Percentiles rank a stretch among this genome's conserved stretches.
These are phyloP conservation scores for Miscanthus sacchariflorus DNA, from an alignment of 202 grass and related monocot genomes.

Conservation along the genomic window DNA sequence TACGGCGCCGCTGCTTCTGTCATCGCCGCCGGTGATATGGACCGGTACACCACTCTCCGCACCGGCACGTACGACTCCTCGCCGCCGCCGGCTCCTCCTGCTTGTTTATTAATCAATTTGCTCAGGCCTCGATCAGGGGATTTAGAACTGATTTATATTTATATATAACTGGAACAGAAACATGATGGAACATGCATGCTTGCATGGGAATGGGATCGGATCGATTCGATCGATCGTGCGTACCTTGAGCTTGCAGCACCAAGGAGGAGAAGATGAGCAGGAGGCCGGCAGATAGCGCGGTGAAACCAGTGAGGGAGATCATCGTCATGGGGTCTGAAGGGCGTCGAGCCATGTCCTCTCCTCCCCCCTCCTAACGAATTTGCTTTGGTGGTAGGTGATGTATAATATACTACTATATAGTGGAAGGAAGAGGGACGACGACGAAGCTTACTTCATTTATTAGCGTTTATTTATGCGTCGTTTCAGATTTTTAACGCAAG, in stretches of 20 bases:
- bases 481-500: no score
- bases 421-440: background rate
- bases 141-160: no score
- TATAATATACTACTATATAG: no score
- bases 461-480: no score
- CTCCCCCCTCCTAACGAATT: background rate
- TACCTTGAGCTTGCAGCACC: constrained; percentile 26
- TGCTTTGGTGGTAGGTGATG: background rate
- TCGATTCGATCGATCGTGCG: no score
- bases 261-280: background rate
- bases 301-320: background rate
- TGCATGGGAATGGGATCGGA: no score
- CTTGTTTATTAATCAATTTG: background rate
- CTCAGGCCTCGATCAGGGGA: no score
- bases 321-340: background rate
- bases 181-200: background rate
- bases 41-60: constrained; percentile 19
- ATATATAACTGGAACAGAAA: background rate
- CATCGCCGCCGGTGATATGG: background rate
- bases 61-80: constrained; percentile 33
- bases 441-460: no score
- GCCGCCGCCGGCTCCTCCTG: background rate
- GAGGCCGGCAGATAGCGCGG: background rate
- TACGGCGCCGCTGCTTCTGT: background rate
- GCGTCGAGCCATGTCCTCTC: background rate